Base-by-base conservation (phyloP, 148 eudicot species). In the Heliamphora exappendiculata region DNA sequence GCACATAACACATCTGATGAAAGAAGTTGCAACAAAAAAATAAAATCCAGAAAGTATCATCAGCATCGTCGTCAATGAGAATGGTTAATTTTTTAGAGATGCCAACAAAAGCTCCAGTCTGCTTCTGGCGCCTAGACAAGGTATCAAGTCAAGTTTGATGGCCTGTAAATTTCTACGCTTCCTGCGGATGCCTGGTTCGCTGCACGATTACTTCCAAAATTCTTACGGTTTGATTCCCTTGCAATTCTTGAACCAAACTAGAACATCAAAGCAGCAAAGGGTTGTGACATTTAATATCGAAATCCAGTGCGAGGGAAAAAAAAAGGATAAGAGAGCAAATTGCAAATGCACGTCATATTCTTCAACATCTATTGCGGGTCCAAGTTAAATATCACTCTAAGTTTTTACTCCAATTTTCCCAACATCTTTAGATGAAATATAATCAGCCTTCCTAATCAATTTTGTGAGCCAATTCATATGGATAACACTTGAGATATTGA, bases 181-280 rank as follows among this genome's bases (percentile, higher is more conserved):
- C 98, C 98, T 19, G 98, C 98, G 29, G 91, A 87, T 47, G 93
- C 94, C 82, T 90, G 93, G 75, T 93, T 93, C 50, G 97, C 97
- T 50, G 98, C 97, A 59, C 98, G 91, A 54, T 93, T 93, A 80
- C 98, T 93, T 76, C 98, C 99, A 78, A 96, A 96, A 70, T 88
- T 88, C 82, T 82, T 87, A 65, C 87, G 85, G 74, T 96, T 96
- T 44, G 99, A 96, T 84, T 91, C 98, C 81, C 91, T 91, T 26
- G 96, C 93, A 31, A 95, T 95, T 83, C 97, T 86, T 42, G 99
- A 86, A 44, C 97, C 99, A 75, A 95, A 95, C 99, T 95, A 86
- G 55, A 80, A 71, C 78, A 33, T 76, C 20, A 13, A 66, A 44
- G 34, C 12, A 74, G 60, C 65, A 47, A 44, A 55, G 74, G 74